phyloP scores from a whole-genome alignment of 805 yeast genomes.

The Geotrichum ghanense region DNA sequence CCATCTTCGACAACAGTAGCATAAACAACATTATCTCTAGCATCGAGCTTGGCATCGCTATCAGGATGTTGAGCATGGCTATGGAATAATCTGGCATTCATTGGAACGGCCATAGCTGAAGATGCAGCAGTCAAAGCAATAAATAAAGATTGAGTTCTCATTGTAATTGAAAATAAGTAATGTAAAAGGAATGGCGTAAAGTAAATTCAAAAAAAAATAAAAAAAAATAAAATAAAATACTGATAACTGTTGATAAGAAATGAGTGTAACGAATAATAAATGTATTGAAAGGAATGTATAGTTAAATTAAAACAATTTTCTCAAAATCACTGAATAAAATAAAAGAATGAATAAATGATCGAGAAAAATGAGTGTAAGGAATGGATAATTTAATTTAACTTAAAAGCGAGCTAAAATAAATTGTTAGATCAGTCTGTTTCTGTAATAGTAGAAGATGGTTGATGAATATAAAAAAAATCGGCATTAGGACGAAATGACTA shows the following conservation, averaged over 20 bases:
- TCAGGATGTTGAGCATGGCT: conserved; percentile 1
- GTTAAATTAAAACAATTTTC: background rate
- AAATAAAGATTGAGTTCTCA: conserved; percentile 1
- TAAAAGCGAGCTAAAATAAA: background rate
- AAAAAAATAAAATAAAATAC: background rate
- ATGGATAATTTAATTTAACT: background rate
- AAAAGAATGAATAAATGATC: conserved; percentile 1
- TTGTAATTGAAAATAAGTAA: background rate
- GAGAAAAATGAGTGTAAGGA: background rate
- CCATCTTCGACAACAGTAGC: background rate
- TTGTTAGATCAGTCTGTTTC: no score
- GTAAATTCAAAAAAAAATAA: no score
- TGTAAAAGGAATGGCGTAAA: background rate
- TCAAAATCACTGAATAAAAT: background rate
- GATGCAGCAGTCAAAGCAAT: background rate
- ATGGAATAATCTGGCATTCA: background rate
- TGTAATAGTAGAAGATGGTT: no score
- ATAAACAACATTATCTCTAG: background rate
- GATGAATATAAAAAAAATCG: no score
- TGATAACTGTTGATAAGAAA: no score
- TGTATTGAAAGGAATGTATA: background rate
- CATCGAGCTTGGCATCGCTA: background rate
- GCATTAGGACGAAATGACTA: no score
- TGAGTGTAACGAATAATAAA: no score
- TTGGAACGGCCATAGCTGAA: background rate